Conservation (phyloP, 2,329 filamentous ascomycete species). For the Zymoseptoria tritici region DNA sequence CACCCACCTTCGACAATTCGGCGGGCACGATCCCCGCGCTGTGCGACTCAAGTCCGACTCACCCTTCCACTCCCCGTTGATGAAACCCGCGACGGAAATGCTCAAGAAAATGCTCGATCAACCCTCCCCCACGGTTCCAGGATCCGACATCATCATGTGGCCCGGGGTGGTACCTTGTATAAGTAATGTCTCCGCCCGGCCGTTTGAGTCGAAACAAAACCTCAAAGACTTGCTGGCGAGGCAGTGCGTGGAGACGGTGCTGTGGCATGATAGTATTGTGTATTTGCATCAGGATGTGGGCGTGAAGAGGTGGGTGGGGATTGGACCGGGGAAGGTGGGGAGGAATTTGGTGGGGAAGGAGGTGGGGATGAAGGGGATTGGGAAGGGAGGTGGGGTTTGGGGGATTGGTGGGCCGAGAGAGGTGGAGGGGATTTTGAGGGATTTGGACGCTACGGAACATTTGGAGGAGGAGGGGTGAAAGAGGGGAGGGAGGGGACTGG, state of each 20-base stretch:
- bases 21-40: slow-evolving; percentile 82
- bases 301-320: slow-evolving; percentile 79
- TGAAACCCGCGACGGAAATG: slow-evolving; percentile 72
- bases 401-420: slow-evolving; percentile 70
- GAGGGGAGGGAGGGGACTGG: not conserved
- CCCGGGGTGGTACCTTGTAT: slow-evolving; percentile 70
- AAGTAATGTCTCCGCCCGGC: slow-evolving; percentile 76
- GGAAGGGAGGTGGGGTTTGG: slow-evolving; percentile 90
- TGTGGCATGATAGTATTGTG: slow-evolving; percentile 89
- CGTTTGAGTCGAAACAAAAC: slow-evolving; percentile 65
- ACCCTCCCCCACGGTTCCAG: slow-evolving; percentile 45
- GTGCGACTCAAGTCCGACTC: slow-evolving; percentile 80
- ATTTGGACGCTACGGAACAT: slow-evolving; percentile 41
- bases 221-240: slow-evolving; percentile 72
- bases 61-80: slow-evolving; percentile 86
- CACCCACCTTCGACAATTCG: slow-evolving; percentile 78
- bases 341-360: no score
- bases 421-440: slow-evolving; percentile 40
- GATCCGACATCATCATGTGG: slow-evolving; percentile 64
- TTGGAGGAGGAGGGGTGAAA: slow-evolving; percentile 29
- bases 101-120: slow-evolving; percentile 61
- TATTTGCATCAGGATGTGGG: slow-evolving; percentile 79
- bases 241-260: slow-evolving; percentile 83
- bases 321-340: slow-evolving; percentile 89
- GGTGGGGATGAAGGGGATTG: slow-evolving; percentile 80